Percentiles rank a stretch among this genome's conserved stretches.
These are phyloP conservation scores for Saccharomyces hybrid DNA, from an alignment of 1,139 yeast species.

Conservation along the genomic window DNA sequence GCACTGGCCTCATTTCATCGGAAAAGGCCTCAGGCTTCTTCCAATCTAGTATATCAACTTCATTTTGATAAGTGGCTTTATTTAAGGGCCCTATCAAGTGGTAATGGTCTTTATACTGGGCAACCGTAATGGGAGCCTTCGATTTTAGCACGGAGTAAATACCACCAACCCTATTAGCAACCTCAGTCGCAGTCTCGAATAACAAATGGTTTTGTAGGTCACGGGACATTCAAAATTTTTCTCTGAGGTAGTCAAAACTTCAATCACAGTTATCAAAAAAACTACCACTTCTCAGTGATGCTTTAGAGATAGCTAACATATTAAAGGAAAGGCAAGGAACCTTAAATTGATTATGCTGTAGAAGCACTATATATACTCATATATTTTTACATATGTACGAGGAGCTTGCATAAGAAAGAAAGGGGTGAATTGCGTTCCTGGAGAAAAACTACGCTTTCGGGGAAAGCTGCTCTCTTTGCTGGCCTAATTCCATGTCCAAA, in stretches of 20 bases:
- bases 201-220: constrained; percentile 74
- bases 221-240: constrained; percentile 44
- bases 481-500: background rate
- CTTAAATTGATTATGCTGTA: background rate
- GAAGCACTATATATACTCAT: background rate
- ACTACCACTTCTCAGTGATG: background rate
- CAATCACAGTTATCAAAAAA: background rate
- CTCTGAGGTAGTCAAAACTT: background rate
- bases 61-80: constrained; percentile 73
- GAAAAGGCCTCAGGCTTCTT: constrained; percentile 52
- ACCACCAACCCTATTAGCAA: constrained; percentile 95
- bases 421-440: background rate
- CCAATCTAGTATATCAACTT: constrained; percentile 74
- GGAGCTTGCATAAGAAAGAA: background rate
- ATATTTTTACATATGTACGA: background rate
- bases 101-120: constrained; percentile 83
- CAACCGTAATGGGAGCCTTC: constrained; percentile 91
- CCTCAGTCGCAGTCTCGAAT: constrained; percentile 94
- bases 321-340: background rate
- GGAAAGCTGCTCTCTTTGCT: background rate
- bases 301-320: background rate
- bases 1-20: constrained; percentile 20
- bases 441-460: constrained; percentile 1
- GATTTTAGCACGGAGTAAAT: constrained; percentile 92
- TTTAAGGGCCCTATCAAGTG: constrained; percentile 81